These are phyloP conservation scores for Amanita pallidorosea DNA, from an alignment of 768 basidiomycete species.

Conservation along the genomic window DNA sequence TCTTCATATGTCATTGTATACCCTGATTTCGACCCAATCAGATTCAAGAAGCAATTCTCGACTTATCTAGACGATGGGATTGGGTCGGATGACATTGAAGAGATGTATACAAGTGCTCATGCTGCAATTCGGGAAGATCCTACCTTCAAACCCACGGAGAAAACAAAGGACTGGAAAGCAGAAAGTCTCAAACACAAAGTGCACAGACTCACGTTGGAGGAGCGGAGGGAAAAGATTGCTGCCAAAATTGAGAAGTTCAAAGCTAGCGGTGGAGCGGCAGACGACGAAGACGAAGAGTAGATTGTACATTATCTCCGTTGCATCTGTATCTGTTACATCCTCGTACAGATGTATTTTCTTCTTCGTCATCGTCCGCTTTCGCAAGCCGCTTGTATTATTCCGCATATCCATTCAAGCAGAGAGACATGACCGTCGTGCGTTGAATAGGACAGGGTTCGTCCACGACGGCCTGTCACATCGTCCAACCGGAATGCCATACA, in stretches of 20 bases:
- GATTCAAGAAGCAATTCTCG: slow-evolving; percentile 97
- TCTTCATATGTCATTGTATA: background rate
- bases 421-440: background rate
- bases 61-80: slow-evolving; percentile 92
- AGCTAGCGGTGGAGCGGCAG: slow-evolving; percentile 46
- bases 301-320: background rate
- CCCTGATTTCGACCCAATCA: slow-evolving; percentile 15
- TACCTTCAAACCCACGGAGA: slow-evolving; percentile 79
- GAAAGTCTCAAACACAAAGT: slow-evolving; percentile 67
- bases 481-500: slow-evolving; percentile 51
- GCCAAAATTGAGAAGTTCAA: slow-evolving; percentile 89
- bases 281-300: slow-evolving; percentile 55
- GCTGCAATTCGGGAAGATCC: slow-evolving; percentile 96
- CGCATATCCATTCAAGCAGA: slow-evolving; percentile 40
- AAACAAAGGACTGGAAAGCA: slow-evolving; percentile 85
- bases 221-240: slow-evolving; percentile 75
- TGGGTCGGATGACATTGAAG: slow-evolving; percentile 95
- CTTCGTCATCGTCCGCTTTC: slow-evolving; percentile 4
- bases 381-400: slow-evolving; percentile 30
- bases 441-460: slow-evolving; percentile 30
- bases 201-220: slow-evolving; percentile 57
- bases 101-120: slow-evolving; percentile 88
- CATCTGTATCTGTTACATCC: background rate
- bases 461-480: slow-evolving; percentile 27
- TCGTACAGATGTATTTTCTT: background rate